A percentile compares a stretch with the other conserved stretches of the same genome.
phyloP scores from a whole-genome alignment of 2,329 filamentous ascomycete species.

The Knoxdaviesia capensis region DNA sequence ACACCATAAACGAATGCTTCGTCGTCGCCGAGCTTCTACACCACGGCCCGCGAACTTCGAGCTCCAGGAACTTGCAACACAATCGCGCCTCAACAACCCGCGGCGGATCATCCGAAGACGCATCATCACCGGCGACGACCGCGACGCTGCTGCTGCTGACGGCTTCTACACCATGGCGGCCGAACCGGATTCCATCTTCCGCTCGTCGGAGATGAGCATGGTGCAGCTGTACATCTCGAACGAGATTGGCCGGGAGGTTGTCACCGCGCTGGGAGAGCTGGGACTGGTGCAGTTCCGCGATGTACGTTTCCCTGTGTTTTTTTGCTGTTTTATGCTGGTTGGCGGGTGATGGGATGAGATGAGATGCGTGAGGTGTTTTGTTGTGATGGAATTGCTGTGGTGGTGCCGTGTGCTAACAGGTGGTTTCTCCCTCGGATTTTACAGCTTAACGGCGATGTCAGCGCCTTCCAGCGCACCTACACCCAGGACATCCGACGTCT shows the following conservation, averaged over 20 bases:
- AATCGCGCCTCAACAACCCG: not conserved
- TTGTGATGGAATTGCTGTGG: not conserved
- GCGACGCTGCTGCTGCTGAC: not conserved
- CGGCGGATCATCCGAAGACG: not conserved
- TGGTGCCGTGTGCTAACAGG: conserved; percentile 6
- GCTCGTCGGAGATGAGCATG: conserved; percentile 99
- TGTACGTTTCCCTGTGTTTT: conserved; percentile 26
- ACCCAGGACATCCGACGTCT: conserved; percentile 93
- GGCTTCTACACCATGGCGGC: conserved; percentile 27
- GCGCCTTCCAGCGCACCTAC: conserved; percentile 90
- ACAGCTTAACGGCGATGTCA: conserved; percentile 81
- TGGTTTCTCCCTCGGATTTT: conserved; percentile 3
- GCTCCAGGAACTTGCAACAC: too few relatives aligned
- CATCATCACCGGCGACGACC: not conserved
- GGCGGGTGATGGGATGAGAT: not conserved
- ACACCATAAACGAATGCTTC: not conserved
- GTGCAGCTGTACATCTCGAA: conserved; percentile 99
- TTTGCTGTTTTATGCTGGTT: not conserved
- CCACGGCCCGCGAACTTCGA: conserved; percentile 1
- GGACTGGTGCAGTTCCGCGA: conserved; percentile 94
- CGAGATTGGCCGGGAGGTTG: conserved; percentile 94
- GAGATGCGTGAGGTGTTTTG: not conserved
- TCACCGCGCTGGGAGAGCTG: conserved; percentile 88
- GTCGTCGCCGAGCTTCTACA: conserved; percentile 2
- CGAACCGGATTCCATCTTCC: conserved; percentile 84